A percentile compares a stretch with the other conserved stretches of the same genome.
Evolutionary conservation across 805 yeast genomes (phyloP).

Genomic region (Wickerhamomyces kurtzmanii): DNA sequence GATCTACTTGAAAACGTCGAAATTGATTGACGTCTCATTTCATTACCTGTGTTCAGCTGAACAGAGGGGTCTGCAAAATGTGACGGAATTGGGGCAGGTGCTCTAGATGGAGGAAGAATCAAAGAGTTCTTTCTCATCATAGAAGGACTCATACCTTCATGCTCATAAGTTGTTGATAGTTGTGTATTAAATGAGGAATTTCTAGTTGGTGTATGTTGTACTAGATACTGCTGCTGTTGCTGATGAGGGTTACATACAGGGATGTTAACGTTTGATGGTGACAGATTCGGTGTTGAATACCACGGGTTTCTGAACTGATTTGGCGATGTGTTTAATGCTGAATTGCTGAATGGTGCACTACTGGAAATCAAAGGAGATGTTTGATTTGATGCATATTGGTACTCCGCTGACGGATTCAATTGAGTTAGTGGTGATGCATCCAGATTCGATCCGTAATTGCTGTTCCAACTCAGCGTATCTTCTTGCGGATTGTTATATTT

Average conservation of each 20-base stretch:
- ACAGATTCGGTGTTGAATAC: slow-evolving; percentile 9
- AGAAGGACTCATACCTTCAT: slow-evolving; percentile 16
- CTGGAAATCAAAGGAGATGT: too few relatives aligned
- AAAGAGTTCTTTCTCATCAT: slow-evolving; percentile 13
- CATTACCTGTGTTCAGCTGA: slow-evolving; percentile 13
- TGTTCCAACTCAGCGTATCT: too few relatives aligned
- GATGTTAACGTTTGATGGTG: slow-evolving; percentile 1
- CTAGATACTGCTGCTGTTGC: slow-evolving; percentile 1
- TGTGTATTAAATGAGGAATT: slow-evolving; percentile 18
- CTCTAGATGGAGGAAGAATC: slow-evolving; percentile 32
- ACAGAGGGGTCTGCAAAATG: slow-evolving; percentile 20
- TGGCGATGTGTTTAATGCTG: too few relatives aligned
- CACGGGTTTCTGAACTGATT: slow-evolving; percentile 19
- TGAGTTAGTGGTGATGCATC: too few relatives aligned
- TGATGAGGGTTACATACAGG: slow-evolving; percentile 2
- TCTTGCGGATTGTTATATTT: too few relatives aligned
- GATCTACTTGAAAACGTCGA: background rate
- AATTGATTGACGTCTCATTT: slow-evolving; percentile 24
- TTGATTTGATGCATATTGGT: too few relatives aligned
- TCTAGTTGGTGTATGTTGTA: slow-evolving; percentile 12
- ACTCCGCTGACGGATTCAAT: too few relatives aligned
- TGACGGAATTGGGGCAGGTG: slow-evolving; percentile 29
- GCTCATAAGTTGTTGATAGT: slow-evolving; percentile 41
- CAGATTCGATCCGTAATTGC: too few relatives aligned
- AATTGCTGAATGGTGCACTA: too few relatives aligned